phyloP scores from a whole-genome alignment of 2,329 filamentous ascomycete genomes.

The Trichoderma breve region DNA sequence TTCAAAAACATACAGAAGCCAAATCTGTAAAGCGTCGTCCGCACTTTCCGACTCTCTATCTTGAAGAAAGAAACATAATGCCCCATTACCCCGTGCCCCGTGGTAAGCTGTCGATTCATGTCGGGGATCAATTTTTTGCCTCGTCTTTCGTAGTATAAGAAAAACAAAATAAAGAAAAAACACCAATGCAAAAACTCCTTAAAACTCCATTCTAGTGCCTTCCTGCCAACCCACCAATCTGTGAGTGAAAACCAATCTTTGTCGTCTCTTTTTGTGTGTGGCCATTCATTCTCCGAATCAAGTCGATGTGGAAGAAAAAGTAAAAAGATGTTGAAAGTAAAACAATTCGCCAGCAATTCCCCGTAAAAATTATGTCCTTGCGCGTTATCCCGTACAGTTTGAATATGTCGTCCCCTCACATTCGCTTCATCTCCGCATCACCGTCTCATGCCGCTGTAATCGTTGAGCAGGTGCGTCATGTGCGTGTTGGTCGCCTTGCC shows the following conservation, averaged over 20 bases:
- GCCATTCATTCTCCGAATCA: background rate
- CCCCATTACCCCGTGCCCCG: background rate
- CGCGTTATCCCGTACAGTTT: background rate
- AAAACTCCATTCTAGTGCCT: slow-evolving; percentile 10
- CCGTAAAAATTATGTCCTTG: background rate
- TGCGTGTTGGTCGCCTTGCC: slow-evolving; percentile 86
- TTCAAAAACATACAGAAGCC: background rate
- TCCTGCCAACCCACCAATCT: background rate
- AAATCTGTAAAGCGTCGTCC: background rate
- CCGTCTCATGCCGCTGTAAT: slow-evolving; percentile 55
- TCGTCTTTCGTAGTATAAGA: background rate
- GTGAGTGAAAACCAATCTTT: background rate
- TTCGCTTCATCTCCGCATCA: slow-evolving; percentile 26
- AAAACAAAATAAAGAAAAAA: background rate
- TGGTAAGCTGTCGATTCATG: background rate
- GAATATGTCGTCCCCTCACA: background rate
- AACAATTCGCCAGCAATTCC: background rate
- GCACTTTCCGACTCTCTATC: background rate
- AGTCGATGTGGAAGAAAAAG: background rate
- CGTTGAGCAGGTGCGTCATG: slow-evolving; percentile 78
- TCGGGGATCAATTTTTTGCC: background rate
- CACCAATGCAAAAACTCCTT: background rate
- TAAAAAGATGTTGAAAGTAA: background rate
- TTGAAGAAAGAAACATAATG: background rate
- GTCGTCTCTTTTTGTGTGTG: background rate